Evolutionary conservation across 495 filamentous ascomycete species (phyloP), one percentile per base, ranked within the genome.

Genomic region (Trichodelitschia bisporula): DNA sequence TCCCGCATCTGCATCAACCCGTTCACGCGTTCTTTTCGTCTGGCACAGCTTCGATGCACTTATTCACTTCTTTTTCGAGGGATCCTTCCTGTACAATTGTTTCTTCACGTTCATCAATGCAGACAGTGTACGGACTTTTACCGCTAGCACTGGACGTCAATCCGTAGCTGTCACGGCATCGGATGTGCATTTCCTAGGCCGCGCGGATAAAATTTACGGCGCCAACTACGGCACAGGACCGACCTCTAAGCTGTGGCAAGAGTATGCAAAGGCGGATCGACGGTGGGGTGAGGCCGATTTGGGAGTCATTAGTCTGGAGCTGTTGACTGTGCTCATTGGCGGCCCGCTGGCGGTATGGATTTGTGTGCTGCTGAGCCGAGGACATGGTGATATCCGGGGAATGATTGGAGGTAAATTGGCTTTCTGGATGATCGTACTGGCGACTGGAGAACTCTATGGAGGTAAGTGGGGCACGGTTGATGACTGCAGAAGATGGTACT

Each of bases 41-140:
- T 95, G 84, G 84, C 83, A 92, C 59, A 59, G 69, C 38, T 92
- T 91, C 56, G 79, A 92, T 51, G 70, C 72, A 28, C 65, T 95
- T 13, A 79, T 79, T 41, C 84, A 93, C 58, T 56, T 83, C 50
- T 56, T 74, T 41, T 70, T 92, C 50, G 84, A 95, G 53, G 80
- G 76, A 23, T 72, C 72, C 32, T 95, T 76, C 54, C 69, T 92
- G 28, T 91, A 78, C 58, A 70, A 90, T 53, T 90, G 77, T 53
- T 80, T 93, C 61, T 77, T 77, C 59, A 69, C 68, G 36, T 77
- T 59, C 40, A 51, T 53, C 3, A 25, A 42, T 26, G 29, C 47
- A 18, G 4, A 42, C 48, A n/a, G n/a, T n/a, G n/a, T n/a, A n/a
- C n/a, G n/a, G n/a, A n/a, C n/a, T n/a, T n/a, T n/a, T n/a, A n/a